These are phyloP conservation scores for Tanozyma kutaoensis DNA, from an alignment of 805 yeast species.

Conservation along the genomic window DNA sequence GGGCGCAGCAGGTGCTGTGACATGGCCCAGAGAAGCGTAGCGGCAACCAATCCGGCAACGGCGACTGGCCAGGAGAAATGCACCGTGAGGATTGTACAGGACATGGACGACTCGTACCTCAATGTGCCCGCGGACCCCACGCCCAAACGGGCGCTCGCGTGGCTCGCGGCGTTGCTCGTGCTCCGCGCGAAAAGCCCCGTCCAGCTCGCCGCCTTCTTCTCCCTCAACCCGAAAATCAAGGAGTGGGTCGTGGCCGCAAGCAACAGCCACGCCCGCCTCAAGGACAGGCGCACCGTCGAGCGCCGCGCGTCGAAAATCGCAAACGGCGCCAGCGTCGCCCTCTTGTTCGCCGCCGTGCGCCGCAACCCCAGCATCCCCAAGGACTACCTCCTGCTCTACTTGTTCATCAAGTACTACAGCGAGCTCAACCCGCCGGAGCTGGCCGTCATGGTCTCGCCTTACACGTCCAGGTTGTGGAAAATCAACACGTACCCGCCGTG, in stretches of 20 bases:
- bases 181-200: slow-evolving; percentile 13
- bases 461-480: slow-evolving; percentile 12
- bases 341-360: slow-evolving; percentile 14
- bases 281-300: slow-evolving; percentile 4
- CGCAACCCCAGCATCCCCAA: slow-evolving; percentile 16
- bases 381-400: slow-evolving; percentile 22
- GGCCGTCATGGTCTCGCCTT: slow-evolving; percentile 15
- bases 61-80: background rate
- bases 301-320: slow-evolving; percentile 9
- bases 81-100: background rate
- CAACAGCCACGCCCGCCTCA: too few species aligned
- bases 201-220: slow-evolving; percentile 16
- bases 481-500: slow-evolving; percentile 8
- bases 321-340: slow-evolving; percentile 10
- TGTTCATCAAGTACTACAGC: slow-evolving; percentile 17
- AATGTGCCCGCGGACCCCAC: slow-evolving; percentile 1
- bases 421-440: slow-evolving; percentile 21
- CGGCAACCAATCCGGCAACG: background rate
- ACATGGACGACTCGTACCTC: slow-evolving; percentile 7
- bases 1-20: background rate
- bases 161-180: slow-evolving; percentile 12
- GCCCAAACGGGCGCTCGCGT: slow-evolving; percentile 10
- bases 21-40: background rate
- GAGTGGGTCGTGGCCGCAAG: background rate
- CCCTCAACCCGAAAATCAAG: slow-evolving; percentile 16